Evolutionary conservation across 345 rosid genomes (phyloP).

Genomic region (Syzygium aromaticum): DNA sequence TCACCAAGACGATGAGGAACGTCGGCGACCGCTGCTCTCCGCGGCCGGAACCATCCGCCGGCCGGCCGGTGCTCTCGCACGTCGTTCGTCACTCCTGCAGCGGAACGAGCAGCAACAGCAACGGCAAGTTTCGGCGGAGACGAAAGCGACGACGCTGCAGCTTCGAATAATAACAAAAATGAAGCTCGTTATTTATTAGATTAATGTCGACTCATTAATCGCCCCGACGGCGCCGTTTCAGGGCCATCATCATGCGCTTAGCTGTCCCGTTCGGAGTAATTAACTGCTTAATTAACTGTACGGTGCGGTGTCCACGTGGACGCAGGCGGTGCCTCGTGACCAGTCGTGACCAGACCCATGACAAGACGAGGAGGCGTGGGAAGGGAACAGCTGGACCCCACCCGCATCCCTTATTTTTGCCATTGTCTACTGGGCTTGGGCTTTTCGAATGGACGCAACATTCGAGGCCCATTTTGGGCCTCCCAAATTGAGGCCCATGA

Average conservation of each 20-base stretch:
- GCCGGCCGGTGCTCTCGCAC: not conserved
- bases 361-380: not conserved
- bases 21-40: not conserved
- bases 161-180: not conserved
- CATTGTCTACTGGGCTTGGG: not conserved
- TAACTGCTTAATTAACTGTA: not conserved
- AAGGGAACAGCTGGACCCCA: not conserved
- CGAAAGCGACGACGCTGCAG: not conserved
- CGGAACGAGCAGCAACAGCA: not conserved
- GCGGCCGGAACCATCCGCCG: not conserved
- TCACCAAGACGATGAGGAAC: not conserved
- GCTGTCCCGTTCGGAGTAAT: not conserved
- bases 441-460: not conserved
- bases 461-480: not conserved
- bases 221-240: not conserved
- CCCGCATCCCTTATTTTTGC: not conserved
- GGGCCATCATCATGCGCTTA: not conserved
- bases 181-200: not conserved
- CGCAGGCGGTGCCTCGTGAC: not conserved
- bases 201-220: not conserved
- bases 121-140: not conserved
- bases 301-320: not conserved
- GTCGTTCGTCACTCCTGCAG: not conserved
- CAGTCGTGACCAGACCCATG: not conserved
- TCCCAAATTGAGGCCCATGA: not conserved